Conservation (phyloP, 106 monocot genomes). For the Dendrobium chrysotoxum region DNA sequence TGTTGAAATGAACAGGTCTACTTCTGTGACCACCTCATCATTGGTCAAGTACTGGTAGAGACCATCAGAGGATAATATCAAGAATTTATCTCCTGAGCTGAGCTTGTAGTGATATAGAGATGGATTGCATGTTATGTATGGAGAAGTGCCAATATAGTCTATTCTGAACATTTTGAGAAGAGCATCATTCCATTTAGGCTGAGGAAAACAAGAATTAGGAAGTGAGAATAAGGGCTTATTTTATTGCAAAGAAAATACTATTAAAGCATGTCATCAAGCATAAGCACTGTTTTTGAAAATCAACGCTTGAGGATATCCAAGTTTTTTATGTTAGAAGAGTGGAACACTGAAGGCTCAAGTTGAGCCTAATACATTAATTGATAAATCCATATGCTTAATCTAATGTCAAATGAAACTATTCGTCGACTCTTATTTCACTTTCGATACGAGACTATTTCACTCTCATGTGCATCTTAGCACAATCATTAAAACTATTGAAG, state of each 20-base stretch:
- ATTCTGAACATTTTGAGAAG: conserved; percentile 65
- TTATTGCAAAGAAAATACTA: background rate
- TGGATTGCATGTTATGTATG: conserved; percentile 67
- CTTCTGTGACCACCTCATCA: conserved; percentile 55
- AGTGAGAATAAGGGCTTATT: background rate
- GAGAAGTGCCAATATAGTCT: conserved; percentile 52
- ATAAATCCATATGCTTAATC: no score
- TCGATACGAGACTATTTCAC: no score
- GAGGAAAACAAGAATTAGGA: background rate
- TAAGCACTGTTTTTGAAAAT: conserved; percentile 46
- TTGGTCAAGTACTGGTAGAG: conserved; percentile 87
- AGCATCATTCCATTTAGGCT: conserved; percentile 83
- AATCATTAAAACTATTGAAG: no score
- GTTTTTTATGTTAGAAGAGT: no score
- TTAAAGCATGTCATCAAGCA: background rate
- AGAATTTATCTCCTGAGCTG: conserved; percentile 39
- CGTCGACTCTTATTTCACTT: no score
- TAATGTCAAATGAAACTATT: no score
- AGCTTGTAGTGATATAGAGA: conserved; percentile 46
- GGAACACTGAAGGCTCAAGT: no score
- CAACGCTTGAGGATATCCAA: background rate
- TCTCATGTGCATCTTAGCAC: no score
- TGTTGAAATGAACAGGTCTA: conserved; percentile 34
- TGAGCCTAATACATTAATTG: no score
- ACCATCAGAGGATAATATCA: conserved; percentile 77